A percentile compares a stretch with the other conserved stretches of the same genome.
These are phyloP conservation scores for Lupinus albus DNA, from an alignment of 306 rosid species.

Conservation along the genomic window DNA sequence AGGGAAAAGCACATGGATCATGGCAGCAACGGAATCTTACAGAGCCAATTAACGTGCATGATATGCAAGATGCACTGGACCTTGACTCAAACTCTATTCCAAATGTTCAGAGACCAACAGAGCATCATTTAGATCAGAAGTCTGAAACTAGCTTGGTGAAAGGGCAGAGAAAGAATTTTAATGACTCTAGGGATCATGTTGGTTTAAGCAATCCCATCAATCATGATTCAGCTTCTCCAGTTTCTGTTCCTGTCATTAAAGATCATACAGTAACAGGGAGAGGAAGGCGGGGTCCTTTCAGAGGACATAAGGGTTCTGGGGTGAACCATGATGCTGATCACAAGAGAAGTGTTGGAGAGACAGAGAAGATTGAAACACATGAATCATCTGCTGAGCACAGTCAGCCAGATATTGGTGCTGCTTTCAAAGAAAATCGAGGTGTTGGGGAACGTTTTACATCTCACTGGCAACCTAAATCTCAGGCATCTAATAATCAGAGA, in stretches of 20 bases:
- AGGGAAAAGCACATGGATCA: slow-evolving; percentile 66
- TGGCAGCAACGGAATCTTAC: slow-evolving; percentile 67
- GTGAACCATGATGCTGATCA: slow-evolving; percentile 60
- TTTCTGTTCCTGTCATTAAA: slow-evolving; percentile 45
- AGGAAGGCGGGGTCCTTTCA: slow-evolving; percentile 57
- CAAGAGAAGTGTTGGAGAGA: slow-evolving; percentile 50
- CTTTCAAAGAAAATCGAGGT: slow-evolving; percentile 65
- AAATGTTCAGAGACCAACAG: slow-evolving; percentile 49
- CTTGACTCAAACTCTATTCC: slow-evolving; percentile 44
- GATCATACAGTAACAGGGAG: slow-evolving; percentile 61
- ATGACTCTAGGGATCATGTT: slow-evolving; percentile 55
- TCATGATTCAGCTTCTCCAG: slow-evolving; percentile 49
- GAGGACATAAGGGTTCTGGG: slow-evolving; percentile 64
- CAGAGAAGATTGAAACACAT: slow-evolving; percentile 48
- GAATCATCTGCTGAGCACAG: slow-evolving; percentile 47
- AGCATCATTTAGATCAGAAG: slow-evolving; percentile 47
- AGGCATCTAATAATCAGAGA: slow-evolving; percentile 52
- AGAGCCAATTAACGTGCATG: slow-evolving; percentile 52
- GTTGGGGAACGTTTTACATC: slow-evolving; percentile 57
- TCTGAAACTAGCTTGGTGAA: slow-evolving; percentile 45
- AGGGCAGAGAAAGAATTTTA: slow-evolving; percentile 53
- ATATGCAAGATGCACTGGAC: slow-evolving; percentile 50
- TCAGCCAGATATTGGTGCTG: slow-evolving; percentile 53
- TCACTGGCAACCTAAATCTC: slow-evolving; percentile 91
- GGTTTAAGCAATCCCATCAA: slow-evolving; percentile 50